Base-by-base conservation (phyloP, 768 basidiomycete species). In the Macrolepiota dolichaula region DNA sequence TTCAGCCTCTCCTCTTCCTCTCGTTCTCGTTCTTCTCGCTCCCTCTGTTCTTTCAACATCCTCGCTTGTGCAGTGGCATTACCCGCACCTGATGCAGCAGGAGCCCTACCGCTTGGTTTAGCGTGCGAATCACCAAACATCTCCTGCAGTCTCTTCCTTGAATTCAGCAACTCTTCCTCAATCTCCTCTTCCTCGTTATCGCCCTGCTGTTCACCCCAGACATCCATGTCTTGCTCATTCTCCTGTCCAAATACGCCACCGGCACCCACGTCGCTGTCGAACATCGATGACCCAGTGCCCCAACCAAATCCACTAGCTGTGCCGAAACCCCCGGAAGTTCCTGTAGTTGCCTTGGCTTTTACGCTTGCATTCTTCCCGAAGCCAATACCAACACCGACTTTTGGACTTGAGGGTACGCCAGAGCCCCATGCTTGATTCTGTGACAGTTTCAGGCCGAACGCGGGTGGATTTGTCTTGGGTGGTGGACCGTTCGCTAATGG, bases 281-380 rank as follows among this genome's bases (percentile, higher is more conserved):
- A 51, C 51, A 24, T 22, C 40, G 51, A 52, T n/a, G 51, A 19
- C 2, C 38, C 36, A 51, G 37, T 13, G n/a, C 51, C 58, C 58
- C 58, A 59, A 19, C 58, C 50, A 27, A 59, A 51, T n/a, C 57
- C 57, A 50, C 47, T 36, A 36, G n/a, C 35, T 27, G n/a, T 42
- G 42, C 55, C 56, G 29, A 57, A 35, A 4, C 57, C 49, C 4
- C 19, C 7, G 1, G 57, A 38, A 22, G 57, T 59, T n/a, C 50
- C 57, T 19, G 49, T 59, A 10, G 57, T 59, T 6, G 57, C 24
- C 38, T 59, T 59, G 17, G 57, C 57, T 38, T 57, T 57, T 15
- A 29, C 46, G 36, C 32, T 47, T 10, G 32, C 19, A 19, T 19
- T 57, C 57, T 59, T 51, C 50, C 57, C 57, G 5, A 59, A 1